Base-by-base conservation (phyloP, 2,329 filamentous ascomycete genomes). In the Fusarium euwallaceae region DNA sequence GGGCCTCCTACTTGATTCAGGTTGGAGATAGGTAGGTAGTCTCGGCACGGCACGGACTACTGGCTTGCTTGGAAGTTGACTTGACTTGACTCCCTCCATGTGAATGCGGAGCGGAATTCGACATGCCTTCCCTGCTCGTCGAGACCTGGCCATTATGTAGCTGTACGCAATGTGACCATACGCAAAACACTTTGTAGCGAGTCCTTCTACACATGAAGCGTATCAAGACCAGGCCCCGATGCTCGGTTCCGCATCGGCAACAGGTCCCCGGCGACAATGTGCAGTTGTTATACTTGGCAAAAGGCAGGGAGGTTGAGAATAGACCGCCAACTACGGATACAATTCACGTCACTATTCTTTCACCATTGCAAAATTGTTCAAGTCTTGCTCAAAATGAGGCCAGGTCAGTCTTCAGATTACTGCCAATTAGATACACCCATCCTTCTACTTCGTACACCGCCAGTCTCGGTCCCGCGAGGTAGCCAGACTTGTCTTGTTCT, bases 401-500 rank as follows among this genome's bases (percentile, higher is more conserved):
- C 66, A 63, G 45, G 32, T 17, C 66, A 75, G 72, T 71, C 60
- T 43, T 71, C 53, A 73, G 71, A 72, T 58, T 70, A 73, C 67
- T 77, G 66, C 65, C 63, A 74, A 65, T 64, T 53, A 36, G 17
- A 63, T 53, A 36, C 29, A 61, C 61, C 59, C 66, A 29, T 29
- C 29, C 29, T 29, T 76, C 60, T 63, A 59, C 48, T 74, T 69
- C 66, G 63, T 76, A 74, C 76, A 78, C 72, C 76, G 74, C 72
- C 72, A 77, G 76, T 78, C 72, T 65, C 62, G 61, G 69, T 75
- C 70, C 76, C 76, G 76, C 63, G 76, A 78, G 76, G 76, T 74
- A 70, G 65, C 74, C 65, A 76, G 63, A 74, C 71, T 73, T 66
- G 63, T 66, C 71, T 73, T 66, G 63, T 64, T 55, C 53, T 64